Evolutionary conservation across 441 rosid genomes (phyloP).

Genomic region (Isatis lusitanica): DNA sequence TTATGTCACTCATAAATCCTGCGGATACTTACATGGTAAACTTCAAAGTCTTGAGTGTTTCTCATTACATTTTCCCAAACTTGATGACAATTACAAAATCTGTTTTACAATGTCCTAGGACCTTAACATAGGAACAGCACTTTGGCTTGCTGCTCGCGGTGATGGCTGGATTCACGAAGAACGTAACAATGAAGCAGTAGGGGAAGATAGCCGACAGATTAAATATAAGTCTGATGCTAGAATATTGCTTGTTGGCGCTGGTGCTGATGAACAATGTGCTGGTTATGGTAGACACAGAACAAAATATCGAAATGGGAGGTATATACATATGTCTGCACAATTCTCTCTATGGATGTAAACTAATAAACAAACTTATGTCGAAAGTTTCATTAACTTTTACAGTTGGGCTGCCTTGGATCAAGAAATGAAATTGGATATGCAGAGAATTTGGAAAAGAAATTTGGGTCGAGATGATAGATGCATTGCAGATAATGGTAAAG

Average conservation of each 20-base stretch:
- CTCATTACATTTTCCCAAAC: neutral
- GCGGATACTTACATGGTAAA: slow-evolving; percentile 90
- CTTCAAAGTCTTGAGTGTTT: neutral
- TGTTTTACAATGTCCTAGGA: slow-evolving; percentile 52
- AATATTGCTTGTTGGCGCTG: slow-evolving; percentile 83
- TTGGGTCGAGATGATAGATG: slow-evolving; percentile 96
- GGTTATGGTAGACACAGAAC: slow-evolving; percentile 96
- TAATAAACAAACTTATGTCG: neutral
- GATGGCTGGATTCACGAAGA: slow-evolving; percentile 65
- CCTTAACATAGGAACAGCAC: slow-evolving; percentile 85
- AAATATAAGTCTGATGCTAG: slow-evolving; percentile 67
- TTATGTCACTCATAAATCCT: slow-evolving; percentile 79
- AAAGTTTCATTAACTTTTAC: neutral
- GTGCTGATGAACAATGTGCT: slow-evolving; percentile 98
- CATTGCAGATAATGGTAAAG: slow-evolving; percentile 84
- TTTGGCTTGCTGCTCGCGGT: slow-evolving; percentile 91
- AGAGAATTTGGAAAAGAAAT: slow-evolving; percentile 94
- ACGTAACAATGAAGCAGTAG: slow-evolving; percentile 19
- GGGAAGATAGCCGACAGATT: slow-evolving; percentile 33
- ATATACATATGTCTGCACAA: neutral
- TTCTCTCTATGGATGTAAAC: neutral
- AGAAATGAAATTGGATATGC: slow-evolving; percentile 98
- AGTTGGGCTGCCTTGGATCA: slow-evolving; percentile 81
- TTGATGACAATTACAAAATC: neutral
- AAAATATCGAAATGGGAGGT: slow-evolving; percentile 80